A percentile compares a stretch with the other conserved stretches of the same genome.
Evolutionary conservation across 352 stramenopile genomes (phyloP).

Genomic region (Phytophthora megakarya): DNA sequence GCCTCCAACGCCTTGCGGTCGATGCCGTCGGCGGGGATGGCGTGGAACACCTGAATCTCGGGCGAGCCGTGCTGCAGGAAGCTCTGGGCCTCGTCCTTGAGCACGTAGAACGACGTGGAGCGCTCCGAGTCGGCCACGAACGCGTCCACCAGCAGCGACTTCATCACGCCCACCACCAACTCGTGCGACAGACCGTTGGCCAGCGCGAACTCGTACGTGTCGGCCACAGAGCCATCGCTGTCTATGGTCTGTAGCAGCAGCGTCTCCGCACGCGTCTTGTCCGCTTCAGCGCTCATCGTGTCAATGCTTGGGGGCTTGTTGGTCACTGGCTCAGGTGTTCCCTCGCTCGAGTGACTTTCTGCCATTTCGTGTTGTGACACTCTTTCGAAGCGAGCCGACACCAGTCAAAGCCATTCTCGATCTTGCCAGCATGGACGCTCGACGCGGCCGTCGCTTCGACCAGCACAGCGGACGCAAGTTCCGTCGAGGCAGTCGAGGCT

Average conservation of each 20-base stretch:
- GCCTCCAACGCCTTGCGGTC: slow-evolving; percentile 83
- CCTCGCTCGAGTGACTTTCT: slow-evolving; percentile 6
- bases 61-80: slow-evolving; percentile 79
- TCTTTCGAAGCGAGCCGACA: not conserved
- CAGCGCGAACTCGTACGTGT: slow-evolving; percentile 89
- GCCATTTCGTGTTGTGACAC: slow-evolving; percentile 13
- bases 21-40: slow-evolving; percentile 71
- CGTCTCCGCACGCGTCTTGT: slow-evolving; percentile 79
- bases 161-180: slow-evolving; percentile 94
- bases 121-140: slow-evolving; percentile 88
- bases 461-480: slow-evolving; percentile 24
- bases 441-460: slow-evolving; percentile 32
- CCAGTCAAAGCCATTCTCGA: slow-evolving; percentile 8
- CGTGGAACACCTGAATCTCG: slow-evolving; percentile 85
- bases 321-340: slow-evolving; percentile 18
- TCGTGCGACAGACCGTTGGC: slow-evolving; percentile 89
- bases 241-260: slow-evolving; percentile 67
- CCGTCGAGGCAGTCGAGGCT: slow-evolving; percentile 9
- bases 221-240: slow-evolving; percentile 46
- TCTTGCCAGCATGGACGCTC: slow-evolving; percentile 28
- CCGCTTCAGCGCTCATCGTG: slow-evolving; percentile 53
- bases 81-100: slow-evolving; percentile 91
- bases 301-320: slow-evolving; percentile 12
- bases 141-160: slow-evolving; percentile 94
- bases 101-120: slow-evolving; percentile 91